Base-by-base conservation (phyloP, 345 rosid genomes). In the Sonneratia alba region DNA sequence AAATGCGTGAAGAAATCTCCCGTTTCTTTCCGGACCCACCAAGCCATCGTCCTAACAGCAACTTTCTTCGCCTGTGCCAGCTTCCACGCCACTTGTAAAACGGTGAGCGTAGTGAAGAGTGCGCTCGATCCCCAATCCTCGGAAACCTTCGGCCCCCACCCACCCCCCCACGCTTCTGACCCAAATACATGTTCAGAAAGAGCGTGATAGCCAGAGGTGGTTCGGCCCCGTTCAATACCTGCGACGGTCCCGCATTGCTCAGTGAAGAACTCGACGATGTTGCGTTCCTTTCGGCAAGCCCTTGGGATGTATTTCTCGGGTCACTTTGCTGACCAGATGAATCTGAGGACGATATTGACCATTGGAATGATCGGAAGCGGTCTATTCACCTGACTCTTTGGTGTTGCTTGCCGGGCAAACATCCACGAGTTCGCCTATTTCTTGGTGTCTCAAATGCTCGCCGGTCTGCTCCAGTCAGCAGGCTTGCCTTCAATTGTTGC, bases 401-500 rank as follows among this genome's bases (percentile, higher is more conserved):
- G 99, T 0, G 79, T 82, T 24, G 99, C 87, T 0, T 92, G 85
- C 32, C 92, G 98, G 98, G 90, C 81, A 59, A 77, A 86, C 65
- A 66, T 90, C 73, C 98, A 92, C 63, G 87, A 59, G 59, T 92
- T 87, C 76, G 89, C 83, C 79, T 95, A 90, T 69, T 95, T 77
- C 80, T 75, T 95, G 75, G 74, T 40, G 7, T 75, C 81, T 27
- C 98, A 94, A 75, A 85, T 88, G 81, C 18, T 88, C 67, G 92
- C 96, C 0, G 98, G 97, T 64, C 79, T 87, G 84, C 90, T 90
- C 81, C 98, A 94, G 76, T 94, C 98, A 36, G 91, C 93, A 14
- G 98, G 98, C 6, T 91, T 97, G 98, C 98, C 98, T 77, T 91
- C 96, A 5, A 96, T 91, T 18, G 97, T 94, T 66, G 97, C 98